phyloP scores from a whole-genome alignment of 208 protist genomes.

The Leishmania gerbilli region DNA sequence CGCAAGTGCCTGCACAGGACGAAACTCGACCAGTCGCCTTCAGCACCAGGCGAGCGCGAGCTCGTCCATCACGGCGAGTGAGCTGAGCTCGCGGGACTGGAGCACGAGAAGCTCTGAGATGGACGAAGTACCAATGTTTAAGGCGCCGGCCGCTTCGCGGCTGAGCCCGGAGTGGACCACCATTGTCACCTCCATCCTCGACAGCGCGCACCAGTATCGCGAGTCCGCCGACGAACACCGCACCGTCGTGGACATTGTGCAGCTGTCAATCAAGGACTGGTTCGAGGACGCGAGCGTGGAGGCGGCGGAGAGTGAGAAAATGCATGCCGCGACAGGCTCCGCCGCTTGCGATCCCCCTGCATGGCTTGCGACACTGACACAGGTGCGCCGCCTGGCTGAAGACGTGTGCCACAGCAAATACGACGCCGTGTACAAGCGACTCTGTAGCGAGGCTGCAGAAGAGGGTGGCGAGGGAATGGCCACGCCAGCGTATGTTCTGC shows the following conservation, averaged over 20 bases:
- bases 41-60: slow-evolving; percentile 13
- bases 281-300: slow-evolving; percentile 2
- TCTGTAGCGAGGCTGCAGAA: slow-evolving; percentile 15
- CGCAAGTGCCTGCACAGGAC: background rate
- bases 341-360: background rate
- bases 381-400: slow-evolving; percentile 19
- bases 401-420: slow-evolving; percentile 34
- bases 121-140: background rate
- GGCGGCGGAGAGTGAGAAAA: background rate
- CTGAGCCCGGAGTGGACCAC: slow-evolving; percentile 22
- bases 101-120: slow-evolving; percentile 8
- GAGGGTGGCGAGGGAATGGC: slow-evolving; percentile 12
- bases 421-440: slow-evolving; percentile 28
- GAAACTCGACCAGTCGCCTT: background rate
- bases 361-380: slow-evolving; percentile 14
- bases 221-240: slow-evolving; percentile 5
- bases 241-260: slow-evolving; percentile 15
- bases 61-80: slow-evolving; percentile 24
- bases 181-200: slow-evolving; percentile 21
- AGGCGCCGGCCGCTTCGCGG: background rate
- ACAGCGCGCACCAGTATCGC: slow-evolving; percentile 26
- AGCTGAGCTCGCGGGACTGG: slow-evolving; percentile 21
- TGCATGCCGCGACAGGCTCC: background rate
- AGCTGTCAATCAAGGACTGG: slow-evolving; percentile 12
- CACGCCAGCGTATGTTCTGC: background rate